phyloP scores from a whole-genome alignment of 2,329 filamentous ascomycete species.

The Chrysoporthe cubensis region DNA sequence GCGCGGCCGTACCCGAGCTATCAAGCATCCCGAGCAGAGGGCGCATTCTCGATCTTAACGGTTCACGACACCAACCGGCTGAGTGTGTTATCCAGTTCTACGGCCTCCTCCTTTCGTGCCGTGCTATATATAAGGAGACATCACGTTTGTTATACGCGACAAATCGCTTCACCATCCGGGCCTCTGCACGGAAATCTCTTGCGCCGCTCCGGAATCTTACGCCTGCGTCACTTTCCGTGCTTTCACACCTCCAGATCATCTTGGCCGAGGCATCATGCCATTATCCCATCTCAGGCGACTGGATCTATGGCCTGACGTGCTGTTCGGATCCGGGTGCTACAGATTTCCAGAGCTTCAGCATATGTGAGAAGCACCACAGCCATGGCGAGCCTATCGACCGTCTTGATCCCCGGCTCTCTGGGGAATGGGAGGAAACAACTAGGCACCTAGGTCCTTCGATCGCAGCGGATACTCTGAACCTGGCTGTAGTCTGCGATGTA shows the following conservation, averaged over 20 bases:
- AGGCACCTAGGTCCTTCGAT: conserved; percentile 14
- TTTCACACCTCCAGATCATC: conserved; percentile 25
- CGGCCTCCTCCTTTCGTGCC: conserved; percentile 28
- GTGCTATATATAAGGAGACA: conserved; percentile 23
- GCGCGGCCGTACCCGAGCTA: background rate
- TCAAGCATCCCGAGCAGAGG: no score
- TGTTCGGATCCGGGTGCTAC: background rate
- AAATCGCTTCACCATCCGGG: conserved; percentile 25
- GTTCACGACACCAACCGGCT: no score
- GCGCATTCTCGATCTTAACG: background rate
- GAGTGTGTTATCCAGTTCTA: conserved; percentile 7
- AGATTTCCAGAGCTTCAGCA: background rate
- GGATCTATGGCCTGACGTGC: background rate
- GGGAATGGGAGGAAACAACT: conserved; percentile 17
- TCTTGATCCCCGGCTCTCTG: conserved; percentile 11
- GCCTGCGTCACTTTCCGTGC: conserved; percentile 6
- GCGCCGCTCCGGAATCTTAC: conserved; percentile 17
- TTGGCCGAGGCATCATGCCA: conserved; percentile 23
- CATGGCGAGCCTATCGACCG: conserved; percentile 1
- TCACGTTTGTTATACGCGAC: conserved; percentile 25
- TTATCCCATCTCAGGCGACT: no score
- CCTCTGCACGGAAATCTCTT: conserved; percentile 1
- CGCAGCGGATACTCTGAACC: conserved; percentile 12
- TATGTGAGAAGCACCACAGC: background rate
- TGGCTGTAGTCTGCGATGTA: conserved; percentile 27